Evolutionary conservation across 805 yeast species (phyloP), one percentile per base, ranked within the genome.

Genomic region (Metschnikowia borealis): DNA sequence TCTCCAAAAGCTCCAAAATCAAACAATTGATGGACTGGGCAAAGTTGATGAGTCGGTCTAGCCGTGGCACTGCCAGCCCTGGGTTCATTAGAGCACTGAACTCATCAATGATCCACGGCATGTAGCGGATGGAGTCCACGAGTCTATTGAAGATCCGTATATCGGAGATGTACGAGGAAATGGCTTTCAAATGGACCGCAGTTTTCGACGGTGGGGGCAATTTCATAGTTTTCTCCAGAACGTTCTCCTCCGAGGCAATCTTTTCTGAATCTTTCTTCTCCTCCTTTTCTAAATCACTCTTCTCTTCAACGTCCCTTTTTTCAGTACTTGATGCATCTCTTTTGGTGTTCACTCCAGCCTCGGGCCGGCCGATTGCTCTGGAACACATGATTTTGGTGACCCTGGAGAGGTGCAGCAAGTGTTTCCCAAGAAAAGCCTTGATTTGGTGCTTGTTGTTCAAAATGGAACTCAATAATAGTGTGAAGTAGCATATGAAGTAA

Each of bases 51-150:
- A 70, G 55, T 15, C 76, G 56, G 54, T 70, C 67, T 3, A 65
- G 49, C 29, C 60, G 59, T 0, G 74, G 66, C 8, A 51, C 60
- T 2, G 62, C 46, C 41, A 59, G 58, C 5, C 60, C 48, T 1
- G 70, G 68, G 48, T 61, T 55, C 44, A 54, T 45, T 42, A 68
- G 60, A 1, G 73, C 65, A 2, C 59, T 46, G 50, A 56, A 68
- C 56, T 72, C 77, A 50, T 69, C 76, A 15, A 72, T 63, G 17
- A 72, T 63, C 78, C 78, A 73, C 4, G 78, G 78, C 64, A 68
- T 65, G 52, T 72, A 72, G 57, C 71, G 71, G 49, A 73, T 64
- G 26, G 74, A 60, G 17, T 72, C 77, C 4, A 71, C 66, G 49
- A 73, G 61, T 45, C 78, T 61, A 57, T 69, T 68, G 63, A 73